phyloP scores from a whole-genome alignment of 1,139 yeast species.

The Yarrowia galli region DNA sequence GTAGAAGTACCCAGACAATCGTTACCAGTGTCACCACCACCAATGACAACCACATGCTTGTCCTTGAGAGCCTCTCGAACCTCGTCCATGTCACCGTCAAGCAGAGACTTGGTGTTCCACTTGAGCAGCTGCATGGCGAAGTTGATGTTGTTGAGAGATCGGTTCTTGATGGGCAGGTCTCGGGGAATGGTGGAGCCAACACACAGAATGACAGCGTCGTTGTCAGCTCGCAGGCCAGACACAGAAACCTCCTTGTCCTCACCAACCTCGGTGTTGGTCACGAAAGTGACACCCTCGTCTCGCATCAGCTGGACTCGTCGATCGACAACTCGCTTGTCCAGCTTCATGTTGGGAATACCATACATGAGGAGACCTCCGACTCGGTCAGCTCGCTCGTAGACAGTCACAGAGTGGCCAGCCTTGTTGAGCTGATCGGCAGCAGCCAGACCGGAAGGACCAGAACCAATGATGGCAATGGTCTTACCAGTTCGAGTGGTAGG shows the following conservation, averaged over 20 bases:
- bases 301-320: conserved; percentile 90
- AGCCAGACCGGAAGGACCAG: conserved; percentile 97
- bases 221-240: conserved; percentile 65
- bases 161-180: conserved; percentile 92
- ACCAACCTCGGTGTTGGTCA: conserved; percentile 80
- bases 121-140: conserved; percentile 94
- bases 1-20: conserved; percentile 98
- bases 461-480: conserved; percentile 85
- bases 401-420: conserved; percentile 92
- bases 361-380: conserved; percentile 98
- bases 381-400: conserved; percentile 92
- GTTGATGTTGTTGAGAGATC: conserved; percentile 86
- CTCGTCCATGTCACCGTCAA: conserved; percentile 80
- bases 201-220: conserved; percentile 90
- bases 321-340: conserved; percentile 90
- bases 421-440: conserved; percentile 96
- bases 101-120: conserved; percentile 86
- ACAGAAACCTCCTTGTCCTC: conserved; percentile 64
- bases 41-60: conserved; percentile 93
- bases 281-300: conserved; percentile 87
- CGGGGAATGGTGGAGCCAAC: conserved; percentile 97
- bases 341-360: conserved; percentile 99
- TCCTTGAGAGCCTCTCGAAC: conserved; percentile 77
- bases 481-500: conserved; percentile 85
- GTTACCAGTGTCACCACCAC: conserved; percentile 99